Evolutionary conservation across 202 grass and related monocot genomes (phyloP).

Genomic region (Dendrocalamus latiflorus): DNA sequence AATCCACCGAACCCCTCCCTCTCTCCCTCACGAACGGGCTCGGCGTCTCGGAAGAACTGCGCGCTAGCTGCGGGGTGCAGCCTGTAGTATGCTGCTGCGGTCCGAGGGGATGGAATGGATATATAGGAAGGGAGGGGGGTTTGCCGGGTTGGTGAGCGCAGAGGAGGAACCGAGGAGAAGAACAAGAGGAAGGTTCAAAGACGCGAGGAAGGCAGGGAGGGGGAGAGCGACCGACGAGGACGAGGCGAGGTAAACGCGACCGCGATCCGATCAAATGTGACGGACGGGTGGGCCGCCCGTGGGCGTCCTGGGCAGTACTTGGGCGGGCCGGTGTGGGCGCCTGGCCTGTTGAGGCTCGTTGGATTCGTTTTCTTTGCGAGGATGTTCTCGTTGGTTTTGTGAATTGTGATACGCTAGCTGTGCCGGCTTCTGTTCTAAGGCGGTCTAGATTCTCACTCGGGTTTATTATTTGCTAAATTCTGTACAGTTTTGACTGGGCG

Average conservation of each 20-base stretch:
- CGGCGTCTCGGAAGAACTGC: background rate
- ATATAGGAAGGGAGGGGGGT: background rate
- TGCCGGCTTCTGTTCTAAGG: too few relatives aligned
- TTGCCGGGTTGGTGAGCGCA: slow-evolving; percentile 31
- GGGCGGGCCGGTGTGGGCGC: too few relatives aligned
- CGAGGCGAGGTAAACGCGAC: background rate
- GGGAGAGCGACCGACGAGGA: slow-evolving; percentile 9
- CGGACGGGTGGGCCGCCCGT: background rate
- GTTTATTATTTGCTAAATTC: too few relatives aligned
- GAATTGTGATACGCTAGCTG: background rate
- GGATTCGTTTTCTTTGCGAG: background rate
- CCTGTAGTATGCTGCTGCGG: slow-evolving; percentile 2
- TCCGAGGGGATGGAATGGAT: background rate
- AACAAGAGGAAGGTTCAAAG: slow-evolving; percentile 50
- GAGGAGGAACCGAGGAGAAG: background rate
- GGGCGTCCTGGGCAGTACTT: background rate
- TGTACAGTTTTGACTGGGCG: background rate
- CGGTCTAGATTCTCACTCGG: background rate
- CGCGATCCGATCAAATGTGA: slow-evolving; percentile 24
- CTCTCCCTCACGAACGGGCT: background rate
- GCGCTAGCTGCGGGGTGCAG: background rate
- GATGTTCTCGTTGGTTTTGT: too few relatives aligned
- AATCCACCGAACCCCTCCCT: background rate
- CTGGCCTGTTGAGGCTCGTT: background rate
- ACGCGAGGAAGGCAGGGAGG: background rate